A percentile compares a stretch with the other conserved stretches of the same genome.
phyloP scores from a whole-genome alignment of 1,139 yeast genomes.

The Hyphopichia khmerensis region DNA sequence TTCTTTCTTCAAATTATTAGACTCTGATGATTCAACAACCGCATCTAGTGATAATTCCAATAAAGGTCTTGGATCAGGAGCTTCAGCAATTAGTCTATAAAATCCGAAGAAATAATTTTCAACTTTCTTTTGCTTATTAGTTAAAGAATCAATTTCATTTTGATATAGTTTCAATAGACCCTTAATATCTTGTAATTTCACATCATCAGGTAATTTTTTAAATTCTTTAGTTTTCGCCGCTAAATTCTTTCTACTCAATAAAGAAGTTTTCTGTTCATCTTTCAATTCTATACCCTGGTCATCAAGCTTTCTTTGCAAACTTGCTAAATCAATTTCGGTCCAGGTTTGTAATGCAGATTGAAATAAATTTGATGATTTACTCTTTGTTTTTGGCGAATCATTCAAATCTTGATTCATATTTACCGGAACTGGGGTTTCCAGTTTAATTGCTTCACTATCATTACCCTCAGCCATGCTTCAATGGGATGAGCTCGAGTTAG shows the following conservation, averaged over 20 bases:
- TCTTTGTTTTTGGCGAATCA: neutral
- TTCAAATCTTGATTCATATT: neutral
- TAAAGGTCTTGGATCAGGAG: constrained; percentile 89
- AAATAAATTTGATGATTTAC: constrained; percentile 22
- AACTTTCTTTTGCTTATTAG: constrained; percentile 71
- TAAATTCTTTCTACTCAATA: constrained; percentile 68
- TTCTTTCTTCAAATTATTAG: constrained; percentile 52
- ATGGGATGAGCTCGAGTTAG: neutral
- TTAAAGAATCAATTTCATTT: constrained; percentile 79
- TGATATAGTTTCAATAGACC: constrained; percentile 78
- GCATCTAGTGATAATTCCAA: constrained; percentile 71
- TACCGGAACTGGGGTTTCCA: neutral
- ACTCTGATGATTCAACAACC: constrained; percentile 58
- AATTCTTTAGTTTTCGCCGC: constrained; percentile 84
- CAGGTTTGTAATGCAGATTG: constrained; percentile 66
- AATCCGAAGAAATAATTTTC: constrained; percentile 74
- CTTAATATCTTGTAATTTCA: constrained; percentile 66
- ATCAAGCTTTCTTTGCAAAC: constrained; percentile 70
- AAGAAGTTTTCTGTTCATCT: constrained; percentile 64
- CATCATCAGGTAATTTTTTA: constrained; percentile 64
- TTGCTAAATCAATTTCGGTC: constrained; percentile 70
- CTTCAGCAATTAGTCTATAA: constrained; percentile 77
- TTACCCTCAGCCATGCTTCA: constrained; percentile 5
- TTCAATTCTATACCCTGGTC: constrained; percentile 72
- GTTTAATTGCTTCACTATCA: neutral